Conservation (phyloP, 805 yeast species). For the Wickerhamomyces queroliae region DNA sequence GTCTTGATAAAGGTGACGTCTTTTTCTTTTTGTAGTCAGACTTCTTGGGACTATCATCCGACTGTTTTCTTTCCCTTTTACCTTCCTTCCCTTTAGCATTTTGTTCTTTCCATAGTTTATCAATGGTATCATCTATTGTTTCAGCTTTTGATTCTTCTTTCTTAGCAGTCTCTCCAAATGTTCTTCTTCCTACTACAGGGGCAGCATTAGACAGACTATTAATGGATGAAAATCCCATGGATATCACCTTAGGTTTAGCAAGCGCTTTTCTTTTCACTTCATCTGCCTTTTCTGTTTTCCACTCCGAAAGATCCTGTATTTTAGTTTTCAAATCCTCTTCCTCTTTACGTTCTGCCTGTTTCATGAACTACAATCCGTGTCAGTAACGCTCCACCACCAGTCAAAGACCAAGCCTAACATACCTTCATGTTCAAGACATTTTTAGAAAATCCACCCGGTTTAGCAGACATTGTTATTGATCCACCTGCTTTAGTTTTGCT, state of each 20-base stretch:
- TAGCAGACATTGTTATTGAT: constrained; percentile 6
- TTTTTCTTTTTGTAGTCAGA: constrained; percentile 13
- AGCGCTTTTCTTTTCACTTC: constrained; percentile 22
- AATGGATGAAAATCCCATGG: constrained; percentile 38
- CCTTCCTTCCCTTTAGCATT: constrained; percentile 10
- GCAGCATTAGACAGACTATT: constrained; percentile 18
- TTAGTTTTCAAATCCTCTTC: constrained; percentile 31
- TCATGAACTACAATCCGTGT: too few species aligned
- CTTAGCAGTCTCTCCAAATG: constrained; percentile 20
- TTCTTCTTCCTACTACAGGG: constrained; percentile 23
- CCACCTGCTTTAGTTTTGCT: too few species aligned
- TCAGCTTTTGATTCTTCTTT: constrained; percentile 8
- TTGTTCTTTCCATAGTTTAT: constrained; percentile 20
- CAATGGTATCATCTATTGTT: constrained; percentile 8
- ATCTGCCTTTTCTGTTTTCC: constrained; percentile 22
- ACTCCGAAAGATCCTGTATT: constrained; percentile 35
- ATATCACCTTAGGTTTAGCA: constrained; percentile 25
- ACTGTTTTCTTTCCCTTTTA: constrained; percentile 6
- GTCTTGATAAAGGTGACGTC: constrained; percentile 7
- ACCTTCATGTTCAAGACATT: constrained; percentile 75
- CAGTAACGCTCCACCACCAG: too few species aligned
- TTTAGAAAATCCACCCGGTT: constrained; percentile 40
- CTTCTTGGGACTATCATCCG: constrained; percentile 11
- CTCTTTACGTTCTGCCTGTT: constrained; percentile 27
- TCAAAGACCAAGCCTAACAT: too few species aligned